phyloP scores from a whole-genome alignment of 306 rosid species.

The Cyclanthera cordifolia region DNA sequence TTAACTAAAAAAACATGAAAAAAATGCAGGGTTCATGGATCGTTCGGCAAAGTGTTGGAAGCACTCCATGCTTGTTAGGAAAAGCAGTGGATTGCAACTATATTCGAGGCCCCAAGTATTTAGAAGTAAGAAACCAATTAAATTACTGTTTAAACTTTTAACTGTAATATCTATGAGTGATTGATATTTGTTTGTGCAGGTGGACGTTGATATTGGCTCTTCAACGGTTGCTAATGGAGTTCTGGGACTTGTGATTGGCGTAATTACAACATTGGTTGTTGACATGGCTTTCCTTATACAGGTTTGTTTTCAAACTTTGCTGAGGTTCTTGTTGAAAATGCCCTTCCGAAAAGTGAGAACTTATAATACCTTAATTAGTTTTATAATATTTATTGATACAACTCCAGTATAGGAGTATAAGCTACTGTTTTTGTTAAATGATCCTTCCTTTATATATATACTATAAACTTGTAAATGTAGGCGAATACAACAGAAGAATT shows the following conservation, averaged over 20 bases:
- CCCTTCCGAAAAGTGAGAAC: no score
- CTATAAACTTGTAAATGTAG: conserved; percentile 31
- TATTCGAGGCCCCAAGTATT: conserved; percentile 76
- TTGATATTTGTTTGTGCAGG: conserved; percentile 26
- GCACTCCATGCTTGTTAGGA: conserved; percentile 92
- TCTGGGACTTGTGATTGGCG: conserved; percentile 91
- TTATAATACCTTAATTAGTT: no score
- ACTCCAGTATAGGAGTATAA: no score
- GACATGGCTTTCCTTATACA: conserved; percentile 99
- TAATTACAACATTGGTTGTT: conserved; percentile 90
- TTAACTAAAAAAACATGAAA: not conserved
- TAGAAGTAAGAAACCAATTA: conserved; percentile 43
- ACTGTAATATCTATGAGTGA: no score
- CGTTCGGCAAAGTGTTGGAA: conserved; percentile 99
- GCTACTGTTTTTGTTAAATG: no score
- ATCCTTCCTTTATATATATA: no score
- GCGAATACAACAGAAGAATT: conserved; percentile 79
- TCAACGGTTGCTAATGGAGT: conserved; percentile 99
- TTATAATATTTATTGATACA: no score
- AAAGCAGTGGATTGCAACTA: conserved; percentile 98
- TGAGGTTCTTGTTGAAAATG: no score
- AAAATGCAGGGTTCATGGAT: conserved; percentile 95
- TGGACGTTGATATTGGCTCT: conserved; percentile 98
- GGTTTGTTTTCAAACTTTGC: conserved; percentile 28
- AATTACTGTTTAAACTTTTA: no score